Evolutionary conservation across 805 yeast genomes (phyloP).

Genomic region (Debaryomyces hansenii): DNA sequence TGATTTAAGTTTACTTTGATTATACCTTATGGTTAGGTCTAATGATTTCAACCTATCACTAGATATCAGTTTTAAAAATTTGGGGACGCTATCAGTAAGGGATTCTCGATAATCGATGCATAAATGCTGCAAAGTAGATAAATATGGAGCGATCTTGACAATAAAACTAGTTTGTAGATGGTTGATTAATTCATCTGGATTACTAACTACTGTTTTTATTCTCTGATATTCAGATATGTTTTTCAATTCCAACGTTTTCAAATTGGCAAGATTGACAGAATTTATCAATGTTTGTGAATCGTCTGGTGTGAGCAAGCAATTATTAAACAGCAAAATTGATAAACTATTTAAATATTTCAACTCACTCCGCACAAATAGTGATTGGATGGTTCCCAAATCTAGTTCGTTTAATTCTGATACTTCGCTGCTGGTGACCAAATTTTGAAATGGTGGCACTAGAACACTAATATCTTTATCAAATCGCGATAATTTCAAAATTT

Average conservation of each 20-base stretch:
- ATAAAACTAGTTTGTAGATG: constrained; percentile 20
- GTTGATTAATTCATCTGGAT: constrained; percentile 9
- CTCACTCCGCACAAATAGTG: constrained; percentile 11
- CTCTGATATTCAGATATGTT: constrained; percentile 37
- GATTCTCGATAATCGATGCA: constrained; percentile 44
- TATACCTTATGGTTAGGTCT: constrained; percentile 43
- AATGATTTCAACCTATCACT: constrained; percentile 25
- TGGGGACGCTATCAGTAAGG: constrained; percentile 39
- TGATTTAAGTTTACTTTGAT: constrained; percentile 22
- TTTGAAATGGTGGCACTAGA: constrained; percentile 16
- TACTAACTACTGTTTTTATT: constrained; percentile 1
- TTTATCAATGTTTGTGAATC: constrained; percentile 20
- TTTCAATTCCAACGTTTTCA: constrained; percentile 29
- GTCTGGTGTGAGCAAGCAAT: constrained; percentile 18
- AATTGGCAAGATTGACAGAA: constrained; percentile 17
- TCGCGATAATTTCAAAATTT: constrained; percentile 19
- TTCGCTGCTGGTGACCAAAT: constrained; percentile 7
- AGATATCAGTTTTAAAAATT: constrained; percentile 24
- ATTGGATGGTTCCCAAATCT: constrained; percentile 9
- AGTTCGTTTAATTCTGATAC: constrained; percentile 7
- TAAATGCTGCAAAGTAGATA: constrained; percentile 25
- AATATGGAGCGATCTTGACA: constrained; percentile 19
- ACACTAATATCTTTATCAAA: constrained; percentile 15
- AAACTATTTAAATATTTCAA: constrained; percentile 14
- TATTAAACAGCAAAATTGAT: constrained; percentile 20